Percentiles rank a stretch among this genome's conserved stretches.
phyloP scores from a whole-genome alignment of 129 eudicot genomes.

The Ambrosia artemisiifolia region DNA sequence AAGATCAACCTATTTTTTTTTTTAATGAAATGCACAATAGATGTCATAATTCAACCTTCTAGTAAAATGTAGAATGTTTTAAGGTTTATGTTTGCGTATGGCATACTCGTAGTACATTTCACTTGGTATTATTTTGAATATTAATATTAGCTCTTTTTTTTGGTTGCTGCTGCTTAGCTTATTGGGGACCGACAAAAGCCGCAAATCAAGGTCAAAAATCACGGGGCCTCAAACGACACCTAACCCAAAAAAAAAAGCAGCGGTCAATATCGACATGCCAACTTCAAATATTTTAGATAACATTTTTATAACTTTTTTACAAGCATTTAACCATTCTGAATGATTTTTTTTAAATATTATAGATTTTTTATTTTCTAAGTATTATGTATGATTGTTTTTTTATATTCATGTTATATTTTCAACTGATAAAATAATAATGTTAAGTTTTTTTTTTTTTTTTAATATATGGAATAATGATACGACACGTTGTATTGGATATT shows the following conservation, averaged over 20 bases:
- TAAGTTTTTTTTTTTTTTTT: too few relatives aligned
- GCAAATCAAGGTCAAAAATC: slow-evolving; percentile 3
- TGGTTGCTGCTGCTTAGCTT: not conserved
- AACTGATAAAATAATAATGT: too few relatives aligned
- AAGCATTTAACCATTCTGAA: not conserved
- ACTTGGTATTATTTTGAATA: too few relatives aligned
- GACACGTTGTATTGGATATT: too few relatives aligned
- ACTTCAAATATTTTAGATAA: not conserved
- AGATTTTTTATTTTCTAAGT: not conserved
- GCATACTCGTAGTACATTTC: too few relatives aligned
- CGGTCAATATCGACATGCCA: slow-evolving; percentile 5
- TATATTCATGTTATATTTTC: not conserved
- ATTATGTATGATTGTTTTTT: not conserved
- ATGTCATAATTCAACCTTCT: too few relatives aligned
- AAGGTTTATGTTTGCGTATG: too few relatives aligned
- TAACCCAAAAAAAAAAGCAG: not conserved
- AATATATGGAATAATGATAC: too few relatives aligned
- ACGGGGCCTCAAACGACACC: not conserved
- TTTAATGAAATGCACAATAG: too few relatives aligned
- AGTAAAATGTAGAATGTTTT: too few relatives aligned
- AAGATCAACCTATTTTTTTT: too few relatives aligned
- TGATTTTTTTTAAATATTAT: not conserved
- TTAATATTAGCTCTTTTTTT: too few relatives aligned
- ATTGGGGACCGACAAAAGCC: slow-evolving; percentile 20
- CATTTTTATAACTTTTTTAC: not conserved